Conservation (phyloP, 495 filamentous ascomycete species). For the Annulohypoxylon nitens region DNA sequence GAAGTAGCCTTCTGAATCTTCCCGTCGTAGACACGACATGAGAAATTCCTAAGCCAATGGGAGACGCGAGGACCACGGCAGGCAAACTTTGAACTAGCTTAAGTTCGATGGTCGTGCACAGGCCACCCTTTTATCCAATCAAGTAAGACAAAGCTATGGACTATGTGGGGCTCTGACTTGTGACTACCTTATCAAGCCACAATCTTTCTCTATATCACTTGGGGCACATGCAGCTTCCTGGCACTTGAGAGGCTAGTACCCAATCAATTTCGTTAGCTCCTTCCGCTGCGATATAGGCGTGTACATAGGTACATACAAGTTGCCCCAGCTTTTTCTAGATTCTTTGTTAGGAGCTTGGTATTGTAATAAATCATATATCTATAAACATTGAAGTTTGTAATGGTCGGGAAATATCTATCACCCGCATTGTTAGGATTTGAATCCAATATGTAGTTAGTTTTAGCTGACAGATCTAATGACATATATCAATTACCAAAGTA, state of each 20-base stretch:
- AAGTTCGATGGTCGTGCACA: constrained; percentile 3
- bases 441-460: no score
- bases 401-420: no score
- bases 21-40: constrained; percentile 25
- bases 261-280: not conserved
- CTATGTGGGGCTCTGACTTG: not conserved
- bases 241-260: not conserved
- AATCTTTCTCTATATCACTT: constrained; percentile 1
- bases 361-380: not conserved
- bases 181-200: constrained; percentile 14
- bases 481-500: not conserved
- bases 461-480: not conserved
- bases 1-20: constrained; percentile 35
- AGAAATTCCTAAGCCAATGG: constrained; percentile 42
- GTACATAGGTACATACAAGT: not conserved
- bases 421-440: no score
- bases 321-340: not conserved
- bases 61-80: constrained; percentile 37
- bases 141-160: not conserved
- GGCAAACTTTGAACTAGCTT: constrained; percentile 28
- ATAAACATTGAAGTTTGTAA: no score
- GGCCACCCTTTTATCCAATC: not conserved
- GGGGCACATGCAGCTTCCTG: not conserved
- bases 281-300: not conserved
- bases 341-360: not conserved